Evolutionary conservation across 2,329 filamentous ascomycete species (phyloP), one percentile per base, ranked within the genome.

Genomic region (Penicillium sp.): DNA sequence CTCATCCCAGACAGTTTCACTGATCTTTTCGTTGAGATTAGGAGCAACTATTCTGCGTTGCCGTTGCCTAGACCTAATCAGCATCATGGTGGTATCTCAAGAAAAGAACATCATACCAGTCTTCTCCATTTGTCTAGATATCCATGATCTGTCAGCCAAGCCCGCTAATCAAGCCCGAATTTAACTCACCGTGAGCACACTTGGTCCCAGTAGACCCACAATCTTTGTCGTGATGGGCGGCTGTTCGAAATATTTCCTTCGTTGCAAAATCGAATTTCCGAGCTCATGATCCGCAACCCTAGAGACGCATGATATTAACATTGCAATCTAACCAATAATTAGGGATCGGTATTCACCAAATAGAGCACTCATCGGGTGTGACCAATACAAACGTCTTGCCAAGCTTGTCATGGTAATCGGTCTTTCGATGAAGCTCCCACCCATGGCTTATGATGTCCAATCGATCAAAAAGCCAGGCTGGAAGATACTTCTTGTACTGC

Each of bases 21-120:
- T 72, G 58, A 75, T 70, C 38, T 65, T 60, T 55, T 75, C 74
- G 49, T 75, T 71, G 9, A 76, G 63, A 40, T 69, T 67, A 6
- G 71, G 64, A 2, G 72, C 71, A 18, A 75, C 64, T 34, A 76
- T 62, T 21, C 68, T 67, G 4, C 74, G 68, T 42, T 75, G 71
- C 7, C 71, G 67, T 51, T 54, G 63, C 66, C 70, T 69, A 57
- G 8, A 49, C 55, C 40, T 4, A 9, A 32, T 56, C 44, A 53
- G 36, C 16, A 46, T 21, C n/a, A 43, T 38, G 13, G 13, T 14
- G 4, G 13, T 5, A 34, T 34, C 8, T 34, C 34, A 36, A 36
- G 34, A 36, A 36, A 6, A 8, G 6, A n/a, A 36, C 5, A 36
- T n/a, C 2, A 2, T n/a, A 36, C 34, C 34, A 36, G 34, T 36